Conservation (phyloP, 257 asterid species). For the Solanum lignicaule region DNA sequence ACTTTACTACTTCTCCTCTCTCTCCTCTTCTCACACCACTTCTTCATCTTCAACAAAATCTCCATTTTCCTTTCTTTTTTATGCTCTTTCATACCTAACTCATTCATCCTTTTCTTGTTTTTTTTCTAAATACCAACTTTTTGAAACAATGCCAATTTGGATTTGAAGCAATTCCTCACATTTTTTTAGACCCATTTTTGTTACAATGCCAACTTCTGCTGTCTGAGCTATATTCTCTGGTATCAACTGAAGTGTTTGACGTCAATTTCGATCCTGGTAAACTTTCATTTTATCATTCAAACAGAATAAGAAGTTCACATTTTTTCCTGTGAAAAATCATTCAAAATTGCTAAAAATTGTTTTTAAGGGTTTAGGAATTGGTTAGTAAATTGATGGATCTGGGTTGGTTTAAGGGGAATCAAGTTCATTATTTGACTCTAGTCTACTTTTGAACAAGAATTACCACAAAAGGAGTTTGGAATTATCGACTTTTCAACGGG, state of each 20-base stretch:
- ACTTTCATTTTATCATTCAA: background rate
- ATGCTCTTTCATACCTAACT: background rate
- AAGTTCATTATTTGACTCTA: background rate
- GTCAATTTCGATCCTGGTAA: background rate
- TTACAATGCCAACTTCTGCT: background rate
- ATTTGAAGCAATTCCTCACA: background rate
- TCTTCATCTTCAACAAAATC: background rate
- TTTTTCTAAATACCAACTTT: background rate
- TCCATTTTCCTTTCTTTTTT: background rate
- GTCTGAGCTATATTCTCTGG: background rate
- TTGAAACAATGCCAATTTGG: background rate
- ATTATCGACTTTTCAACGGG: slow-evolving; percentile 2
- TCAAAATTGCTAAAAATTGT: background rate
- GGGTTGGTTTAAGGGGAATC: background rate
- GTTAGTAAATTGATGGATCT: background rate
- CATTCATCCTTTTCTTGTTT: background rate
- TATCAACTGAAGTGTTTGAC: background rate
- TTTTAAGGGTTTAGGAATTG: background rate
- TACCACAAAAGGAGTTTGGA: background rate
- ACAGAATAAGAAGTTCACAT: background rate
- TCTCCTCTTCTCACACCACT: background rate
- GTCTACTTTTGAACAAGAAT: background rate
- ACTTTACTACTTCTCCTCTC: background rate
- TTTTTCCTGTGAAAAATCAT: background rate
- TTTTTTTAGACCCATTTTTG: background rate